Evolutionary conservation across 768 basidiomycete genomes (phyloP).

Genomic region (Chalciporus sphaerocephalus): DNA sequence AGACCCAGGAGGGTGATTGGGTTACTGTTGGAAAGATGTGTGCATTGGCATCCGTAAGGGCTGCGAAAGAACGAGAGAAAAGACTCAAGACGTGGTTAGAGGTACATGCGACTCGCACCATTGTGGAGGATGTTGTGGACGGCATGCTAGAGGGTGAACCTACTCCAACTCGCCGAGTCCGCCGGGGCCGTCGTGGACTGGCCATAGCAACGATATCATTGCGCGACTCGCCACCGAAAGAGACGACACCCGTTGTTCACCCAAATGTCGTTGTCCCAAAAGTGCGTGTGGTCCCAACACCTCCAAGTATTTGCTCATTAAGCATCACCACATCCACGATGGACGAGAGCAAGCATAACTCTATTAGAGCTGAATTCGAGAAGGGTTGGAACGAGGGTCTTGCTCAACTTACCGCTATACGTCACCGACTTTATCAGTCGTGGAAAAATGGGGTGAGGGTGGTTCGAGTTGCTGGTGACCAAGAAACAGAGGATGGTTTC

Average conservation of each 20-base stretch:
- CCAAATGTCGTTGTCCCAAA: slow-evolving; percentile 27
- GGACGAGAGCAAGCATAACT: slow-evolving; percentile 33
- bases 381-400: slow-evolving; percentile 63
- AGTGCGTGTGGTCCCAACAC: slow-evolving; percentile 55
- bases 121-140: not conserved
- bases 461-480: slow-evolving; percentile 36
- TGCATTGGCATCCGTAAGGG: slow-evolving; percentile 56
- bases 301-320: slow-evolving; percentile 47
- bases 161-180: slow-evolving; percentile 19
- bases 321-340: slow-evolving; percentile 37
- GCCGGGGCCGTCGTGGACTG: slow-evolving; percentile 55
- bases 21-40: slow-evolving; percentile 54
- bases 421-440: slow-evolving; percentile 42
- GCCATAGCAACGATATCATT: slow-evolving; percentile 64
- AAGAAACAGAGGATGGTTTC: slow-evolving; percentile 29
- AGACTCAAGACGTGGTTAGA: slow-evolving; percentile 51
- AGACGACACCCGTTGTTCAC: slow-evolving; percentile 9
- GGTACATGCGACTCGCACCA: slow-evolving; percentile 14
- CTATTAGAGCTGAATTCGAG: slow-evolving; percentile 49
- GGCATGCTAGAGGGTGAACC: slow-evolving; percentile 1
- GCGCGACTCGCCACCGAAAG: slow-evolving; percentile 30
- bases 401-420: slow-evolving; percentile 45
- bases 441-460: slow-evolving; percentile 44
- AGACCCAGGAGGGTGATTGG: slow-evolving; percentile 53
- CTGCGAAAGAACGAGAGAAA: slow-evolving; percentile 66